Percentiles rank a stretch among this genome's conserved stretches.
phyloP scores from a whole-genome alignment of 1,284 basidiomycete genomes.

The Cutaneotrichosporon arboriforme region DNA sequence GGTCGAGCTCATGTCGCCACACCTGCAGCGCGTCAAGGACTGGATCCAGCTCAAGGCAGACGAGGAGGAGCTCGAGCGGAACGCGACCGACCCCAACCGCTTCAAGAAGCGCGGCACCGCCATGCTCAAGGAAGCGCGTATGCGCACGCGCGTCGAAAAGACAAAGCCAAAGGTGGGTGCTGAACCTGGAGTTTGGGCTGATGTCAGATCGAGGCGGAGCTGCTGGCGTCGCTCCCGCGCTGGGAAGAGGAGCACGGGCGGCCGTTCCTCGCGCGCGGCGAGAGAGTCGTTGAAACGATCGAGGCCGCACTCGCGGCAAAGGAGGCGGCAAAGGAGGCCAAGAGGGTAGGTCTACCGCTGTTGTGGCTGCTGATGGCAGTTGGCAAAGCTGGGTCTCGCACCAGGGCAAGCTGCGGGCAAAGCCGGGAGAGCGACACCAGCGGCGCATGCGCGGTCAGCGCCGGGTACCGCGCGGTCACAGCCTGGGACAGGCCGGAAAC shows the following conservation, averaged over 20 bases:
- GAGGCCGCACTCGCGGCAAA: conserved; percentile 61
- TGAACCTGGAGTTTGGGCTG: not conserved
- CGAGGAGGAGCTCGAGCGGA: conserved; percentile 71
- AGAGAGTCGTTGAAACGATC: conserved; percentile 73
- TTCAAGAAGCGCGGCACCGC: conserved; percentile 57
- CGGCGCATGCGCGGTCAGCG: conserved; percentile 3
- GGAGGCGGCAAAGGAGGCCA: conserved; percentile 69
- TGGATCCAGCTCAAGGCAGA: conserved; percentile 91
- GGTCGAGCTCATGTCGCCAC: conserved; percentile 64
- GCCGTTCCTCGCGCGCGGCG: conserved; percentile 79
- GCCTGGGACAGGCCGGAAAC: conserved; percentile 16
- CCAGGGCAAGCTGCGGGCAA: conserved; percentile 12
- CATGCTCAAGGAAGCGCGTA: conserved; percentile 91
- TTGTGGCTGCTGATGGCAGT: conserved; percentile 13
- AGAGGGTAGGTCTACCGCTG: conserved; percentile 44
- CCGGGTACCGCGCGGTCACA: conserved; percentile 4
- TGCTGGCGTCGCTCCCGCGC: conserved; percentile 68
- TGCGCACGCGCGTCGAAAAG: conserved; percentile 89
- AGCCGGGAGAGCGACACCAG: conserved; percentile 21
- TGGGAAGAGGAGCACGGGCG: conserved; percentile 80
- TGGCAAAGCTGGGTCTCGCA: conserved; percentile 23
- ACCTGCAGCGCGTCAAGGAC: conserved; percentile 72
- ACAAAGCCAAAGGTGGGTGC: conserved; percentile 83
- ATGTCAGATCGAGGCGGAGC: conserved; percentile 75
- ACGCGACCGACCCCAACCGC: conserved; percentile 41